These are phyloP conservation scores for Candida hispaniensis DNA, from an alignment of 805 yeast genomes.

Conservation along the genomic window DNA sequence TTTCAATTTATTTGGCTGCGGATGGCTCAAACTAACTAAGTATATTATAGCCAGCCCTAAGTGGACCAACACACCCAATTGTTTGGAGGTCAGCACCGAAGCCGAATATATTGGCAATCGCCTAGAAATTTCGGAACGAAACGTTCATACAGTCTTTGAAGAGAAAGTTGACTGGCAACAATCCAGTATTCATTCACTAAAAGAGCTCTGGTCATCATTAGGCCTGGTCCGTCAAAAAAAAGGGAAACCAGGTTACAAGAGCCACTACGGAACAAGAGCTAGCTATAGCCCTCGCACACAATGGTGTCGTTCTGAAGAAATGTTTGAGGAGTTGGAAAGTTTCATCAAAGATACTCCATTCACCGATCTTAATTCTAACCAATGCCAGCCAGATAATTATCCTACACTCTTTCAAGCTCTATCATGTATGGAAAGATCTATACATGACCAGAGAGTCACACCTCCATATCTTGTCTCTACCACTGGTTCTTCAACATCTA, in stretches of 20 bases:
- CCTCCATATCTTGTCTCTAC: too few species aligned
- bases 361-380: too few species aligned
- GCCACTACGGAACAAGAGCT: constrained; percentile 2
- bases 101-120: constrained; percentile 50
- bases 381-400: too few species aligned
- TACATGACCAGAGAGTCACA: too few species aligned
- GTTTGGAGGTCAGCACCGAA: neutral
- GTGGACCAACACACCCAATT: constrained; percentile 9
- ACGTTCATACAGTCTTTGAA: too few species aligned
- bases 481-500: too few species aligned
- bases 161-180: too few species aligned
- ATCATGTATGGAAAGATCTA: too few species aligned
- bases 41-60: constrained; percentile 6
- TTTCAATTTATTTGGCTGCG: constrained; percentile 74
- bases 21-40: constrained; percentile 46
- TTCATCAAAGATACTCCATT: too few species aligned
- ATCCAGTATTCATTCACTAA: constrained; percentile 4
- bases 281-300: neutral
- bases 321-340: constrained; percentile 8
- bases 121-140: constrained; percentile 49
- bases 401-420: too few species aligned
- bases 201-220: constrained; percentile 5
- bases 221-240: neutral
- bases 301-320: constrained; percentile 3
- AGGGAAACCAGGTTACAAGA: constrained; percentile 4